Conservation (phyloP, 2,329 filamentous ascomycete species). For the Talaromyces verruculosus region DNA sequence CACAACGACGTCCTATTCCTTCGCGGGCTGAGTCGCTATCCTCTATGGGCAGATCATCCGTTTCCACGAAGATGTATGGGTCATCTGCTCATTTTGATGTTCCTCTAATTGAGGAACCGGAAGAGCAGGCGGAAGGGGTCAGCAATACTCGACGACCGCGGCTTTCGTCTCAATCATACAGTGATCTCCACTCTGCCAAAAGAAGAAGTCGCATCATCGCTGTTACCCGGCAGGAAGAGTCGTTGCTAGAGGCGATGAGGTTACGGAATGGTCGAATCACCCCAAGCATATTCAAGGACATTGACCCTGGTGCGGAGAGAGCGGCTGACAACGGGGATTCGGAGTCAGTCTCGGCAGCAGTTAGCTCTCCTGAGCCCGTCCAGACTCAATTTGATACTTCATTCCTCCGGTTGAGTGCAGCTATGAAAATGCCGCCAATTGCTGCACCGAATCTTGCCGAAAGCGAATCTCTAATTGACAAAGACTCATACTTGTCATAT, state of each 20-base stretch:
- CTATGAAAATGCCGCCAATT: slow-evolving; percentile 29
- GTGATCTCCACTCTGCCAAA: slow-evolving; percentile 25
- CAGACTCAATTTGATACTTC: slow-evolving; percentile 38
- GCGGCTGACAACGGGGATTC: slow-evolving; percentile 35
- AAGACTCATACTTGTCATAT: slow-evolving; percentile 30
- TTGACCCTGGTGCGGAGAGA: slow-evolving; percentile 23
- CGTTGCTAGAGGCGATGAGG: slow-evolving; percentile 53
- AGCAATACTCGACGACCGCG: background rate
- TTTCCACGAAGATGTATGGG: slow-evolving; percentile 27
- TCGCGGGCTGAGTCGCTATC: slow-evolving; percentile 30
- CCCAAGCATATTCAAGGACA: slow-evolving; percentile 40
- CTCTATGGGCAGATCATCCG: slow-evolving; percentile 33
- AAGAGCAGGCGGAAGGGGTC: slow-evolving; percentile 21
- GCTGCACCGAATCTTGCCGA: slow-evolving; percentile 26
- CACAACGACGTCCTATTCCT: slow-evolving; percentile 18
- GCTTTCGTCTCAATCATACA: background rate
- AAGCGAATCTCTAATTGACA: slow-evolving; percentile 32
- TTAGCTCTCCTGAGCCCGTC: slow-evolving; percentile 32
- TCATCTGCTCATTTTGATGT: slow-evolving; percentile 34
- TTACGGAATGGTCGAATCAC: slow-evolving; percentile 50
- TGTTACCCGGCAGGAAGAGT: slow-evolving; percentile 55
- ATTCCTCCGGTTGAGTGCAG: slow-evolving; percentile 42
- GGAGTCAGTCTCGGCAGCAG: slow-evolving; percentile 31
- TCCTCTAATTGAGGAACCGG: slow-evolving; percentile 38
- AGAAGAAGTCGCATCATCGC: slow-evolving; percentile 51